These are phyloP conservation scores for Pinus taeda DNA, from an alignment of 75 land plant species.

Conservation along the genomic window DNA sequence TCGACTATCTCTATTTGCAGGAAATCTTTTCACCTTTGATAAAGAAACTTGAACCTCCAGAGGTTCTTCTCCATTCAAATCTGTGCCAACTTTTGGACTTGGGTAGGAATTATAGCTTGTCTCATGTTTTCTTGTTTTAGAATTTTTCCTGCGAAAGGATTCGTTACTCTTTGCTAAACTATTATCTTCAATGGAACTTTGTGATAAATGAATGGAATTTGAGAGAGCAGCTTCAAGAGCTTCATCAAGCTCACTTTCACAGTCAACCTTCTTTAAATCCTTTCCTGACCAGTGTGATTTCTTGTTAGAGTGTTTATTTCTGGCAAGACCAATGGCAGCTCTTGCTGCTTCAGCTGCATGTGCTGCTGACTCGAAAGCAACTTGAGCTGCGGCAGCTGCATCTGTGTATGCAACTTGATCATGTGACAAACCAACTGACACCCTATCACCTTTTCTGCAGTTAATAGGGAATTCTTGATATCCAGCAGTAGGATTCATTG, in stretches of 20 bases:
- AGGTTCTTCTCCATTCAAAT: slow-evolving; percentile 1
- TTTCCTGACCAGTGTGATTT: not conserved
- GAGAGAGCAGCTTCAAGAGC: slow-evolving; percentile 2
- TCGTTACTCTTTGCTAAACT: not conserved
- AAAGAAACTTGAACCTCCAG: slow-evolving; percentile 2
- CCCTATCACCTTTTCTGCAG: not conserved
- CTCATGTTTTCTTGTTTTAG: not conserved
- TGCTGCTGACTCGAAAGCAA: slow-evolving; percentile 63
- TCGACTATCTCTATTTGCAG: not conserved
- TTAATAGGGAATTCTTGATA: not conserved
- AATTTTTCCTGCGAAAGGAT: not conserved
- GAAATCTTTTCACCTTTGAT: not conserved
- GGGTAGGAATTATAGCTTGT: not conserved
- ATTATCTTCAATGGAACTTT: not conserved
- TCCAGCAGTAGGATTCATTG: not conserved
- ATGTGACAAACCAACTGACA: not conserved
- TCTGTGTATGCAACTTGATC: slow-evolving; percentile 19
- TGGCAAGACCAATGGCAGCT: slow-evolving; percentile 63
- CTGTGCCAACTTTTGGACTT: too few relatives aligned
- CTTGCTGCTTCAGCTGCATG: slow-evolving; percentile 68
- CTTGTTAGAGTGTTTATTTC: slow-evolving; percentile 2
- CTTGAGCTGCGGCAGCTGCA: slow-evolving; percentile 63
- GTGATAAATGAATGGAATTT: not conserved
- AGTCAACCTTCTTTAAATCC: not conserved
- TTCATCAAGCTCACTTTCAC: not conserved